Evolutionary conservation across 2,329 filamentous ascomycete species (phyloP).

Genomic region (Alternaria solani): DNA sequence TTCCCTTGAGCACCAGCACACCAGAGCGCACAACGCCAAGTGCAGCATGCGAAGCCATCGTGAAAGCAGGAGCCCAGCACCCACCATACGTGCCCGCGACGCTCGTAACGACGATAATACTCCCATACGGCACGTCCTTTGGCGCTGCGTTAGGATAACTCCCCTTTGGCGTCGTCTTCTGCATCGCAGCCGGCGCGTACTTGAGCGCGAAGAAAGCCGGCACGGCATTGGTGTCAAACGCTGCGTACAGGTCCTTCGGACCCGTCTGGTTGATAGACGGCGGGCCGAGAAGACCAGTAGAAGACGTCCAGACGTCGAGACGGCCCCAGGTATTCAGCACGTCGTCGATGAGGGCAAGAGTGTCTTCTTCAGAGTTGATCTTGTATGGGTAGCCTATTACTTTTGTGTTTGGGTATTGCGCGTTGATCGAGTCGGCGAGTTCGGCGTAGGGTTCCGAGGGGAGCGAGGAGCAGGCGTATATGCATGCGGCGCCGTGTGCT

Average conservation of each 20-base stretch:
- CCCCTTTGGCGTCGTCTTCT: conserved; percentile 63
- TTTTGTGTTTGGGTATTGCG: conserved; percentile 62
- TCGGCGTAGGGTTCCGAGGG: conserved; percentile 53
- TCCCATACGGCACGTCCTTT: conserved; percentile 67
- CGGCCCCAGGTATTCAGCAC: conserved; percentile 66
- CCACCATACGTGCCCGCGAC: conserved; percentile 66
- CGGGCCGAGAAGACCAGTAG: conserved; percentile 65
- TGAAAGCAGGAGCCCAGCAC: conserved; percentile 68
- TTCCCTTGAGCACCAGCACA: conserved; percentile 65
- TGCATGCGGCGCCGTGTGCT: conserved; percentile 71
- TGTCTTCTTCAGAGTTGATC: conserved; percentile 66
- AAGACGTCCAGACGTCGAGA: conserved; percentile 67
- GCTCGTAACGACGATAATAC: conserved; percentile 67
- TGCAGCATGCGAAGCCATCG: conserved; percentile 67
- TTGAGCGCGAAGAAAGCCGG: conserved; percentile 72
- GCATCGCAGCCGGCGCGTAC: conserved; percentile 70
- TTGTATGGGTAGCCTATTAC: conserved; percentile 69
- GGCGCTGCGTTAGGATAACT: conserved; percentile 68
- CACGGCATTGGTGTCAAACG: conserved; percentile 68
- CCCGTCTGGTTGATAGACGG: conserved; percentile 63
- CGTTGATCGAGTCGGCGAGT: conserved; percentile 54
- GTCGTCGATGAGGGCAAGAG: conserved; percentile 68
- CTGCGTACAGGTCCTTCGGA: conserved; percentile 63
- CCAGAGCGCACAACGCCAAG: conserved; percentile 68
- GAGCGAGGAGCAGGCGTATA: conserved; percentile 65